phyloP scores from a whole-genome alignment of 2,329 filamentous ascomycete species.

The Fusarium coicis region DNA sequence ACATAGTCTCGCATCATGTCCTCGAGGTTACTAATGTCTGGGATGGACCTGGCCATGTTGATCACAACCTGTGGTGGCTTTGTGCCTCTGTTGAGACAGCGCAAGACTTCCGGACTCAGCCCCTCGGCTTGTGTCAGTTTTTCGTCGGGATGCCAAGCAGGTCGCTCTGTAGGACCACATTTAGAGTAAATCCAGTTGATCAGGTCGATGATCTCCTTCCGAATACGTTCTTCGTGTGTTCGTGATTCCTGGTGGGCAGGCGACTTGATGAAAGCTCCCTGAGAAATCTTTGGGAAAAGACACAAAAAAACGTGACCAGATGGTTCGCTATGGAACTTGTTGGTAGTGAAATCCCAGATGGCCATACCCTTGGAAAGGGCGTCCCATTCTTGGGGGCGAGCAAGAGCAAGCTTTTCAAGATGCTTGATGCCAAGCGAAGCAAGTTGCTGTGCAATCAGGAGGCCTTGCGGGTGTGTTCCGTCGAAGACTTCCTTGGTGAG shows the following conservation, averaged over 20 bases:
- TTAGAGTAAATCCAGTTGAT: neutral
- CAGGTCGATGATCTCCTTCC: neutral
- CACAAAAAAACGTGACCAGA: conserved; percentile 42
- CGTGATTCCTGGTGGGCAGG: neutral
- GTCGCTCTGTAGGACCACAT: neutral
- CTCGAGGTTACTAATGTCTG: neutral
- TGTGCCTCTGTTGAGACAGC: neutral
- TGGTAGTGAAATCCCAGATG: conserved; percentile 43
- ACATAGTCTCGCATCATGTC: neutral
- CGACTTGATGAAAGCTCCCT: neutral
- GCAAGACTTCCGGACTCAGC: neutral
- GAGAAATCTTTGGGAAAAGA: conserved; percentile 41
- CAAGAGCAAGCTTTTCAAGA: conserved; percentile 36
- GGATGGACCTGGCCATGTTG: conserved; percentile 16
- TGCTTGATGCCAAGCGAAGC: conserved; percentile 38
- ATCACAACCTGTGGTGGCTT: conserved; percentile 3
- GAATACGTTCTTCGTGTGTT: neutral
- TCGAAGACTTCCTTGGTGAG: conserved; percentile 2
- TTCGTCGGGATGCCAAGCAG: neutral
- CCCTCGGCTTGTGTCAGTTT: neutral
- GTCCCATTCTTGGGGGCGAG: conserved; percentile 38
- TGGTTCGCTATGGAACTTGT: conserved; percentile 25
- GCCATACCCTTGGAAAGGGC: conserved; percentile 40
- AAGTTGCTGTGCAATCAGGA: conserved; percentile 20
- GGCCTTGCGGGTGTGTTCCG: conserved; percentile 18